Percentiles rank a stretch among this genome's conserved stretches.
These are phyloP conservation scores for Capronia americana DNA, from an alignment of 2,329 filamentous ascomycete genomes.

Conservation along the genomic window DNA sequence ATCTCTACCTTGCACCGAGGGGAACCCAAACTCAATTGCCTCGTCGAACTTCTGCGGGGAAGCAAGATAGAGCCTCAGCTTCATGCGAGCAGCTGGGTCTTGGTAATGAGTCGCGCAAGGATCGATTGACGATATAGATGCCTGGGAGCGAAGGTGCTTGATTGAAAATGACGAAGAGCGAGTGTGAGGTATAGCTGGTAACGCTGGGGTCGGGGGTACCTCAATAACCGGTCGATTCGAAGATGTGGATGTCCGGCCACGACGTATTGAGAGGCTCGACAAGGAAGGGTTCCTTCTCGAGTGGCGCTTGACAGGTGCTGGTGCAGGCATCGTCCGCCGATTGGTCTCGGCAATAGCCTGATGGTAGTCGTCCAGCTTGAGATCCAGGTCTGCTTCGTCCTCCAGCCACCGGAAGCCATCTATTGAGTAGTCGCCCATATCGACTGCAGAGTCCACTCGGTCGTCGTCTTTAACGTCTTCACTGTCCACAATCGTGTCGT, in stretches of 20 bases:
- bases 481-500: constrained; percentile 32
- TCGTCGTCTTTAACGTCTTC: constrained; percentile 39
- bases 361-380: constrained; percentile 74
- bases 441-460: constrained; percentile 42
- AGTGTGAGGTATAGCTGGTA: constrained; percentile 40
- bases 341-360: constrained; percentile 64
- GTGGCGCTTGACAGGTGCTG: constrained; percentile 49
- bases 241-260: constrained; percentile 55
- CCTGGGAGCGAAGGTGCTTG: constrained; percentile 43
- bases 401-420: constrained; percentile 77
- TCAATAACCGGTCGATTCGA: constrained; percentile 58
- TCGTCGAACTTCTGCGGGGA: constrained; percentile 96
- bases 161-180: constrained; percentile 46
- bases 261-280: constrained; percentile 67
- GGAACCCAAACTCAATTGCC: constrained; percentile 91
- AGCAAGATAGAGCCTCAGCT: constrained; percentile 82
- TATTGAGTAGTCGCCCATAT: constrained; percentile 63
- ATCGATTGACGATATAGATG: constrained; percentile 65
- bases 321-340: constrained; percentile 41
- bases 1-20: constrained; percentile 51
- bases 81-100: constrained; percentile 85
- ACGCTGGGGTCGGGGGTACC: constrained; percentile 46
- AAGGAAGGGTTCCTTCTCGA: constrained; percentile 77
- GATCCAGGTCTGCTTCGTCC: constrained; percentile 73
- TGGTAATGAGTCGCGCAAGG: constrained; percentile 81